Evolutionary conservation across 2,329 filamentous ascomycete genomes (phyloP).

Genomic region (Cercospora sesami): DNA sequence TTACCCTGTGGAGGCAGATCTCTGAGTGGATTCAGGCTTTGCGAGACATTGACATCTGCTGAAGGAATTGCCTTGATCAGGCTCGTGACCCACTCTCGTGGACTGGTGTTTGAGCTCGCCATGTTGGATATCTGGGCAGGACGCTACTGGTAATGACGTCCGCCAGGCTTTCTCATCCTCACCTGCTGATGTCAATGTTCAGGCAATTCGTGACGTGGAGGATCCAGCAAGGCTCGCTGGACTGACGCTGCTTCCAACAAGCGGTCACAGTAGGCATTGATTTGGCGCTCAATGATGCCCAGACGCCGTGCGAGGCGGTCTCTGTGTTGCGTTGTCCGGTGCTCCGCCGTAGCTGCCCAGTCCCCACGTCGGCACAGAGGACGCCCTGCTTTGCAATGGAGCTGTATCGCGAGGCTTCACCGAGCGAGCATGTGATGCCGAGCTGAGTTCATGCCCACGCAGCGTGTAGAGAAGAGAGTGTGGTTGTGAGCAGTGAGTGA

Average conservation of each 20-base stretch:
- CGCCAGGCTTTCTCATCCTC: not conserved
- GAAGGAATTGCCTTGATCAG: conserved; percentile 34
- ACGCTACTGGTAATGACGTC: not conserved
- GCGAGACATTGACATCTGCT: conserved; percentile 26
- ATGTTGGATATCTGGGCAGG: not conserved
- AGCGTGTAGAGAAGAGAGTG: not conserved
- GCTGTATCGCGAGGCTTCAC: not conserved
- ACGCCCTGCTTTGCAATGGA: not conserved
- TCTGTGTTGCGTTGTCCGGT: not conserved
- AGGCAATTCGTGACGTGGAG: not conserved
- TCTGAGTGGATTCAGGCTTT: conserved; percentile 47
- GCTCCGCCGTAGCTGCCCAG: not conserved
- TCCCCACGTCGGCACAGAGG: not conserved
- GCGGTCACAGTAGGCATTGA: not conserved
- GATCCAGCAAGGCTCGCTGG: not conserved
- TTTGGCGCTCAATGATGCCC: not conserved
- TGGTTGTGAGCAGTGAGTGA: not conserved
- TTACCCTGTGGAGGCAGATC: conserved; percentile 29
- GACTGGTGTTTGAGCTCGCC: conserved; percentile 7
- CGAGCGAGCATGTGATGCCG: not conserved
- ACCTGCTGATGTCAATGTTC: not conserved
- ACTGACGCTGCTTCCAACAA: not conserved
- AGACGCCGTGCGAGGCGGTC: conserved; percentile 2
- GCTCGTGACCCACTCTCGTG: conserved; percentile 32
- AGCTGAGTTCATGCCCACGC: not conserved